Evolutionary conservation across 768 basidiomycete species (phyloP).

Genomic region (Myochromella boudieri): DNA sequence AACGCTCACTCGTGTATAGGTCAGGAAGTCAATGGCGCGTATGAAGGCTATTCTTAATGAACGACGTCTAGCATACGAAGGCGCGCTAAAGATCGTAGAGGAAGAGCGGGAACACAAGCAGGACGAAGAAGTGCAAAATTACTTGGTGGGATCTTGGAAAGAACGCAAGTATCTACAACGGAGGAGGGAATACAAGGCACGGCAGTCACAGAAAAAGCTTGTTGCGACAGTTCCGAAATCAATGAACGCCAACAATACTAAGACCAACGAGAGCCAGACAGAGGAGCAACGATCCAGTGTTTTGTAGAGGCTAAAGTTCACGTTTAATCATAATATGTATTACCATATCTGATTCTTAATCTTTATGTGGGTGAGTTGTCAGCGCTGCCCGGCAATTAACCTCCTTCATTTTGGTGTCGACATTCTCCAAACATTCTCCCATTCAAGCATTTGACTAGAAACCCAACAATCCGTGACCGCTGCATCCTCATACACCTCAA

Average conservation of each 20-base stretch:
- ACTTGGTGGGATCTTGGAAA: constrained; percentile 22
- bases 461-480: constrained; percentile 76
- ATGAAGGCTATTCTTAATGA: constrained; percentile 94
- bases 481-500: constrained; percentile 67
- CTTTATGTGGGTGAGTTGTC: too few species aligned
- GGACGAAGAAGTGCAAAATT: constrained; percentile 26
- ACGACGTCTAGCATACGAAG: constrained; percentile 80
- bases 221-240: constrained; percentile 9
- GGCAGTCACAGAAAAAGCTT: constrained; percentile 13
- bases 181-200: constrained; percentile 14
- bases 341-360: too few species aligned
- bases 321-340: too few species aligned
- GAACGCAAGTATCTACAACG: constrained; percentile 18
- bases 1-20: constrained; percentile 40
- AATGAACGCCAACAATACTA: background rate
- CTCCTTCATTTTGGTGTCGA: too few species aligned
- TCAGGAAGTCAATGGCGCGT: constrained; percentile 94
- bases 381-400: too few species aligned
- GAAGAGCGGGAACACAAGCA: constrained; percentile 29
- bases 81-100: constrained; percentile 51
- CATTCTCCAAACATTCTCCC: constrained; percentile 47
- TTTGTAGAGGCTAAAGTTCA: too few species aligned
- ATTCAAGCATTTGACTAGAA: constrained; percentile 66
- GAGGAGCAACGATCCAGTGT: too few species aligned
- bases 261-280: background rate